Evolutionary conservation across 2,329 filamentous ascomycete genomes (phyloP), one percentile per base, ranked within the genome.

Genomic region (Ophioceras dolichostomum): DNA sequence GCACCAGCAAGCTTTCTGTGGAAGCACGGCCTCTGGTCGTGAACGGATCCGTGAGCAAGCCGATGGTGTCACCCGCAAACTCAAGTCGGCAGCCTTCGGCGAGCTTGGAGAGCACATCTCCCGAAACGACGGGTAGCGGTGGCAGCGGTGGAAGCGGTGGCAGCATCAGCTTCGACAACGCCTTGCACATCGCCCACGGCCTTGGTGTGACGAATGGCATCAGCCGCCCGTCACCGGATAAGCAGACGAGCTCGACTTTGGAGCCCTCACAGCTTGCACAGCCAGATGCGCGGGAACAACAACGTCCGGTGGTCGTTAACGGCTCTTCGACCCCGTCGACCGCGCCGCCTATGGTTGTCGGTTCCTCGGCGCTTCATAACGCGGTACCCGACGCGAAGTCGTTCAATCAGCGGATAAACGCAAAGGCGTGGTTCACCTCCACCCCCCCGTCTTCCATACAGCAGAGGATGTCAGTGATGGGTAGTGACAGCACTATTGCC

Each of bases 251-350:
- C n/a, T n/a, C n/a, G n/a, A n/a, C n/a, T n/a, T n/a, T n/a, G n/a
- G n/a, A n/a, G n/a, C n/a, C n/a, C n/a, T n/a, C n/a, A n/a, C n/a
- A n/a, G n/a, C n/a, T n/a, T n/a, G n/a, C n/a, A n/a, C n/a, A n/a
- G n/a, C n/a, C n/a, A n/a, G n/a, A n/a, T n/a, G n/a, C n/a, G n/a
- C n/a, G n/a, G n/a, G n/a, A n/a, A n/a, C n/a, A n/a, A n/a, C n/a
- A n/a, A 10, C 53, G 59, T 16, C 71, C 72, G 0, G 51, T 74
- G 3, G 64, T 76, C 9, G 71, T 73, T 3, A 70, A 71, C 38
- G 67, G 67, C 4, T 67, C 65, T 3, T 43, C 38, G 9, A 30
- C 34, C 5, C 34, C 34, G 2, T 42, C 48, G 17, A 40, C 43
- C 2, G 42, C 49, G n/a, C 34, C 34, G 16, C 7, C 28, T 13